These are phyloP conservation scores for Datisca glomerata DNA, from an alignment of 306 rosid genomes.

Conservation along the genomic window DNA sequence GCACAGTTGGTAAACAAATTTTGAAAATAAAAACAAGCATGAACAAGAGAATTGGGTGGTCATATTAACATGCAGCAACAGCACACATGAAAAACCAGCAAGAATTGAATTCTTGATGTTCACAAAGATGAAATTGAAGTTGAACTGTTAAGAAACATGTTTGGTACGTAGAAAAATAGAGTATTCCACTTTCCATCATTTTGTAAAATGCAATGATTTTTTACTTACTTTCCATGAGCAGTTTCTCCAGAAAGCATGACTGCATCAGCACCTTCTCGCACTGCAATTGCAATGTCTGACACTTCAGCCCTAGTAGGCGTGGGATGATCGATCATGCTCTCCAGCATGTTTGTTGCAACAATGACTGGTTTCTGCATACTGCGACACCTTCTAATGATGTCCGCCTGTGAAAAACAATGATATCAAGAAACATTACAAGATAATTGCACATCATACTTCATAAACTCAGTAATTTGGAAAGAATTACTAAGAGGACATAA, in stretches of 20 bases:
- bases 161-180: too few relatives aligned
- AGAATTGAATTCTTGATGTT: too few relatives aligned
- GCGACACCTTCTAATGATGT: conserved; percentile 73
- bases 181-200: neutral
- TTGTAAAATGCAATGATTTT: neutral
- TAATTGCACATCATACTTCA: too few relatives aligned
- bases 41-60: too few relatives aligned
- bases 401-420: conserved; percentile 38
- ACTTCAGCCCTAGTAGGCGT: conserved; percentile 98
- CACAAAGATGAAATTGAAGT: too few relatives aligned
- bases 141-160: too few relatives aligned
- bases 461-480: too few relatives aligned
- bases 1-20: too few relatives aligned
- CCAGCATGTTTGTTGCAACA: conserved; percentile 98
- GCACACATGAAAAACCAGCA: too few relatives aligned
- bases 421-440: neutral
- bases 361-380: conserved; percentile 85
- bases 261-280: conserved; percentile 91
- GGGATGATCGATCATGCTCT: conserved; percentile 96
- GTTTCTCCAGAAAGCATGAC: conserved; percentile 99
- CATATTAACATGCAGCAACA: too few relatives aligned
- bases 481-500: too few relatives aligned
- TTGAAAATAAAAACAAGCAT: too few relatives aligned
- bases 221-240: conserved; percentile 95
- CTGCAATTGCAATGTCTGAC: conserved; percentile 92